Base-by-base conservation (phyloP, 164 flowering plant genomes). In the Brasenia schreberi region DNA sequence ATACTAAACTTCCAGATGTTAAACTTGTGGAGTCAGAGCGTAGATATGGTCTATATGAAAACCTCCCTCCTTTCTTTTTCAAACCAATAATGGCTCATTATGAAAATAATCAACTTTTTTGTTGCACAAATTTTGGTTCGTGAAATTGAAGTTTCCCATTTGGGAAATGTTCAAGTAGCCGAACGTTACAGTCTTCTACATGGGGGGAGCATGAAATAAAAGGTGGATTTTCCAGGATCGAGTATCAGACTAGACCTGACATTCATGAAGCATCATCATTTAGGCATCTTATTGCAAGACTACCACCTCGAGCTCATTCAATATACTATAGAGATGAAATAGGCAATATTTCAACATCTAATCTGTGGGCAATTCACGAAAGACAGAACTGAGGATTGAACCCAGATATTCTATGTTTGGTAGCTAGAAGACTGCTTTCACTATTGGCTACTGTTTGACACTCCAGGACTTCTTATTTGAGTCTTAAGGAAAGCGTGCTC, bases 151-250 rank as follows among this genome's bases (percentile, higher is more conserved):
- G 73, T 91, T 72, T 94, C 97, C 43, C 98, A 94, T 69, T 94
- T 96, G 98, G 98, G 98, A 61, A 89, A 79, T 70, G 84, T 94
- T 68, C 95, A 89, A 73, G 74, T 94, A 61, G 86, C 91, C 17
- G 98, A 94, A 74, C 84, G 87, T 74, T 94, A 91, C 73, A 77
- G 82, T 64, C 78, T 94, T 65, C 66, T 80, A 68, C 94, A 91
- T 78, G 87, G 82, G 67, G 98, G 98, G 27, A 73, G 96, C 98
- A 66, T 80, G 75, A 53, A 77, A 72, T 78, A 85, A 80, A 72
- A 23, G 97, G 97, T 45, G 96, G 86, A 72, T 94, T 94, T 75
- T 94, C 98, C 87, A 94, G 98, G 78, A 81, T 91, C 69, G 99
- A 94, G 61, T 91, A 75, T 71, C 96, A 89, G 75, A 81, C 84